Conservation (phyloP, 495 filamentous ascomycete genomes). For the Aspergillus saccharolyticus region DNA sequence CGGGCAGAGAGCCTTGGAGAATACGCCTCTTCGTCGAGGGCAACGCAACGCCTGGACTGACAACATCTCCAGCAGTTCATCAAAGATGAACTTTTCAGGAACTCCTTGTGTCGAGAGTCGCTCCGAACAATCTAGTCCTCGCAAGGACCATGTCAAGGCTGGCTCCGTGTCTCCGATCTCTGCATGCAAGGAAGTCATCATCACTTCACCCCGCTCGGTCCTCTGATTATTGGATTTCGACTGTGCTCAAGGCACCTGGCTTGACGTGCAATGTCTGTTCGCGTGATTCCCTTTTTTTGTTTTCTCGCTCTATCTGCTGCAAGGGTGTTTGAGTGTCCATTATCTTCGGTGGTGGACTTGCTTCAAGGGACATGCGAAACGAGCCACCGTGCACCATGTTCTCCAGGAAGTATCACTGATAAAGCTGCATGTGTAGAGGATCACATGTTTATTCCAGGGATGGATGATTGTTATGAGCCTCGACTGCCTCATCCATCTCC, state of each 20-base stretch:
- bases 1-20: slow-evolving; percentile 27
- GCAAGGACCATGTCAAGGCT: slow-evolving; percentile 32
- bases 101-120: slow-evolving; percentile 23
- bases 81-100: slow-evolving; percentile 28
- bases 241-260: not conserved
- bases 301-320: too few species aligned
- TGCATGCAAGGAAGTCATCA: slow-evolving; percentile 29
- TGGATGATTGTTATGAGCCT: not conserved
- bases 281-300: not conserved
- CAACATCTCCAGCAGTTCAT: slow-evolving; percentile 26
- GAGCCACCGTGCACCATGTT: not conserved
- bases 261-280: not conserved
- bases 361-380: not conserved
- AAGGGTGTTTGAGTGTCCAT: not conserved
- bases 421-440: not conserved
- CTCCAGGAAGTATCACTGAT: not conserved
- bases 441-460: not conserved
- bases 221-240: slow-evolving; percentile 7
- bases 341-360: not conserved
- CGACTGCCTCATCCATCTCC: slow-evolving; percentile 4
- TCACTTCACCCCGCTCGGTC: slow-evolving; percentile 21
- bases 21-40: slow-evolving; percentile 27
- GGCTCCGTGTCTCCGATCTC: slow-evolving; percentile 33
- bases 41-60: slow-evolving; percentile 31
- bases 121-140: slow-evolving; percentile 27